phyloP scores from a whole-genome alignment of 108 stramenopile genomes.

The Cyclotella choctawhatcheeana region DNA sequence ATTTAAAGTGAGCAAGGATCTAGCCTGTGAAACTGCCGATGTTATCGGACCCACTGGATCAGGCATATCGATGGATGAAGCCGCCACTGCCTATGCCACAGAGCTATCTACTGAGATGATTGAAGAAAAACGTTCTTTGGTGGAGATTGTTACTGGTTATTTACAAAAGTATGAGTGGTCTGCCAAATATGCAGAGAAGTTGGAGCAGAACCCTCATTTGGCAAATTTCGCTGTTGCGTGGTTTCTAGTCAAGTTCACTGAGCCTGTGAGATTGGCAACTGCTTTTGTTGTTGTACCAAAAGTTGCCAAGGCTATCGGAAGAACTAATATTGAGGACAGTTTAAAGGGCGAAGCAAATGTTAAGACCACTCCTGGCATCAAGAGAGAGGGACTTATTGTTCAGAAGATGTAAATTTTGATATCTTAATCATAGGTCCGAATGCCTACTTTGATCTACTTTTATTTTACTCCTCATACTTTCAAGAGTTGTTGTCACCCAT shows the following conservation, averaged over 20 bases:
- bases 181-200: slow-evolving; percentile 54
- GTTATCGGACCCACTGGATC: slow-evolving; percentile 45
- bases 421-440: no score
- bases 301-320: slow-evolving; percentile 62
- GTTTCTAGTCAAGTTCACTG: slow-evolving; percentile 93
- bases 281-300: slow-evolving; percentile 81
- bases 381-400: no score
- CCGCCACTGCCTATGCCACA: slow-evolving; percentile 37
- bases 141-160: slow-evolving; percentile 63
- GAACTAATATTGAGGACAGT: no score
- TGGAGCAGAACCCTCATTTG: slow-evolving; percentile 76
- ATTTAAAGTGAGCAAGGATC: slow-evolving; percentile 48
- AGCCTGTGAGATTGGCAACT: slow-evolving; percentile 83
- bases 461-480: no score
- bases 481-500: no score
- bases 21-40: slow-evolving; percentile 51
- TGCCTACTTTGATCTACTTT: no score
- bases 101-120: slow-evolving; percentile 51
- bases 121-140: slow-evolving; percentile 59
- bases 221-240: slow-evolving; percentile 94
- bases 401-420: no score
- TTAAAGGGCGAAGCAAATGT: no score
- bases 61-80: slow-evolving; percentile 51
- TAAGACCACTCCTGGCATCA: no score
- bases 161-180: slow-evolving; percentile 74